phyloP scores from a whole-genome alignment of 2,329 filamentous ascomycete genomes.

The Talaromyces rugulosus region DNA sequence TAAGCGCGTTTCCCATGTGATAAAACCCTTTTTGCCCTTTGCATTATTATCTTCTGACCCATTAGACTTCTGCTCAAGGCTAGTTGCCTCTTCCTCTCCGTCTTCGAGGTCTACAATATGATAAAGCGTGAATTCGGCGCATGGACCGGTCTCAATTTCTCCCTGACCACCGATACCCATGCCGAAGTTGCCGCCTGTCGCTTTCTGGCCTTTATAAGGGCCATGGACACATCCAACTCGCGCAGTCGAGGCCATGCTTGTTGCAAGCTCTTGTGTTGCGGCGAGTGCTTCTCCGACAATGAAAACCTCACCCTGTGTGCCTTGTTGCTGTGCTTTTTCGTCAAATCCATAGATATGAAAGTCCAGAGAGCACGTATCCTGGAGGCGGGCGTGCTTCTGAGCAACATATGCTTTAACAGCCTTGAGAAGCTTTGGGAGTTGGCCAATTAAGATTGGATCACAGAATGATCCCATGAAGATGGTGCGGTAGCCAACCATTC shows the following conservation, averaged over 20 bases:
- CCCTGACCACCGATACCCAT: neutral
- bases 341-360: neutral
- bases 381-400: neutral
- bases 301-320: neutral
- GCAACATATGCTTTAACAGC: neutral
- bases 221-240: neutral
- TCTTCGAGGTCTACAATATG: conserved; percentile 5
- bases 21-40: too few relatives aligned
- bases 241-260: neutral
- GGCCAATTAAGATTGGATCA: conserved; percentile 4
- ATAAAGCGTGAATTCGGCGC: conserved; percentile 6
- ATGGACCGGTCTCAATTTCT: neutral
- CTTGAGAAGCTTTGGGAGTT: neutral
- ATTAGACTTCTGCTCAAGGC: neutral
- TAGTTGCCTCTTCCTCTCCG: conserved; percentile 9
- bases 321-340: too few relatives aligned
- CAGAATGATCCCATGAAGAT: conserved; percentile 6
- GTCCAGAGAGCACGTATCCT: neutral
- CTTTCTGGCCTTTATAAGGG: neutral
- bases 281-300: neutral
- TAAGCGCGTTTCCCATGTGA: too few relatives aligned
- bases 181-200: neutral
- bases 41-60: neutral
- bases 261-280: neutral
- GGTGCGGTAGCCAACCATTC: neutral